Percentiles rank a stretch among this genome's conserved stretches.
phyloP scores from a whole-genome alignment of 345 rosid species.

The Linum tenue region DNA sequence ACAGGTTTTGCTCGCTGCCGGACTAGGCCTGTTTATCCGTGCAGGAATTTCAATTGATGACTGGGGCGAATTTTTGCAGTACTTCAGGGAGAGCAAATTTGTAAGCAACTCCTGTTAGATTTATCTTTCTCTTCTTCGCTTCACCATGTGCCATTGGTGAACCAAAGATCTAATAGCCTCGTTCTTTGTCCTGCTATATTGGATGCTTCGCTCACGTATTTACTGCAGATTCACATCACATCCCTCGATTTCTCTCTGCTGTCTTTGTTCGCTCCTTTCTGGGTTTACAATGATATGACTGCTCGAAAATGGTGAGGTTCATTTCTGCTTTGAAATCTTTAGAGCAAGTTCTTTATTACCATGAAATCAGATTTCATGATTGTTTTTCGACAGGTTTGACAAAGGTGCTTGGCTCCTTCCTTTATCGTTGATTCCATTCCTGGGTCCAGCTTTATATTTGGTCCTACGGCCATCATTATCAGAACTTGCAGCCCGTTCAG shows the following conservation, averaged over 20 bases:
- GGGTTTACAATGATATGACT: slow-evolving; percentile 91
- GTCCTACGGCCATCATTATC: slow-evolving; percentile 56
- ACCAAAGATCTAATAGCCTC: too few relatives aligned
- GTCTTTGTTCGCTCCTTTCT: slow-evolving; percentile 75
- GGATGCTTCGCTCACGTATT: slow-evolving; percentile 2
- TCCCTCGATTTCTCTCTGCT: slow-evolving; percentile 62
- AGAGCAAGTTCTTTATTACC: background rate
- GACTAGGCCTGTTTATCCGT: slow-evolving; percentile 45
- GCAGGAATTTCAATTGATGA: slow-evolving; percentile 41
- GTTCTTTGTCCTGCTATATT: background rate
- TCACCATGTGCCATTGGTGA: background rate
- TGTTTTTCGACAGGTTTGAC: slow-evolving; percentile 44
- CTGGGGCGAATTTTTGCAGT: slow-evolving; percentile 71
- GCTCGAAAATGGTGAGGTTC: slow-evolving; percentile 53
- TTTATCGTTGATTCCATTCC: slow-evolving; percentile 47
- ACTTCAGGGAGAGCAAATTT: slow-evolving; percentile 68
- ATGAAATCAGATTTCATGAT: background rate
- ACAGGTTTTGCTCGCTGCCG: slow-evolving; percentile 60
- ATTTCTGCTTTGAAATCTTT: background rate
- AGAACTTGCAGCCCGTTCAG: slow-evolving; percentile 28
- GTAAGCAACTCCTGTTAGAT: slow-evolving; percentile 25
- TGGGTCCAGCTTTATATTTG: slow-evolving; percentile 74
- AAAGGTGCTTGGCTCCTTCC: slow-evolving; percentile 87
- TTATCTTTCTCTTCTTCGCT: background rate
- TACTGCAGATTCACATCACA: slow-evolving; percentile 57